Base-by-base conservation (phyloP, 352 stramenopile genomes). In the Phytophthora brassicae region DNA sequence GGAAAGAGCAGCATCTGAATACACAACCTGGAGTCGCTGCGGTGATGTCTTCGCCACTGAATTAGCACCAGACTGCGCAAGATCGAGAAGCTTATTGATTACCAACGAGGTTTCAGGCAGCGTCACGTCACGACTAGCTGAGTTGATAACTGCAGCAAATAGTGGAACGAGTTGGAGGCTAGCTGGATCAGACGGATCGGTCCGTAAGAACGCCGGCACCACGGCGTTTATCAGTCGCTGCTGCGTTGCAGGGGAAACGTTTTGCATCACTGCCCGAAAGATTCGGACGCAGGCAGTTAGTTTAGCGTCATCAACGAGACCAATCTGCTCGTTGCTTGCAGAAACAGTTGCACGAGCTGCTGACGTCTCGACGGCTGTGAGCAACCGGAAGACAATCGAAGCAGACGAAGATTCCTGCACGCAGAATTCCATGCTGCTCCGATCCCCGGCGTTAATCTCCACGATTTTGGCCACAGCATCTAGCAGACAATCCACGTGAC, bases 351-450 rank as follows among this genome's bases (percentile, higher is more conserved):
- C 80, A 23, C 68, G 68, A 14, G 68, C 57, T n/a, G 79, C 75
- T 2, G 79, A 88, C 42, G 78, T 89, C 23, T 84, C 79, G 7
- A 88, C 68, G 3, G 84, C 78, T 17, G 72, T 71, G 13, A 93
- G 74, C 29, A 93, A 54, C 11, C 69, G 74, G 47, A 93, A 84
- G n/a, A 89, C 73, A 43, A 91, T 84, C 7, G 71, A 76, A n/a
- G 54, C 60, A 19, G 49, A 68, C 3, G 60, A 68, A 29, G 82
- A 70, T 23, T 53, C 58, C 17, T 77, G 66, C 7, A 89, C 79
- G 26, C 84, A 93, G 54, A 92, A 93, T 53, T 92, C 81, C 86
- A 95, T 95, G 62, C 75, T 91, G 45, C 73, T 75, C 26, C 75
- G 77, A 35, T 90, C 79, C 3, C 79, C 74, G 4, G 77, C 77